Base-by-base conservation (phyloP, 768 basidiomycete species). In the Lactarius pseudohatsudake region DNA sequence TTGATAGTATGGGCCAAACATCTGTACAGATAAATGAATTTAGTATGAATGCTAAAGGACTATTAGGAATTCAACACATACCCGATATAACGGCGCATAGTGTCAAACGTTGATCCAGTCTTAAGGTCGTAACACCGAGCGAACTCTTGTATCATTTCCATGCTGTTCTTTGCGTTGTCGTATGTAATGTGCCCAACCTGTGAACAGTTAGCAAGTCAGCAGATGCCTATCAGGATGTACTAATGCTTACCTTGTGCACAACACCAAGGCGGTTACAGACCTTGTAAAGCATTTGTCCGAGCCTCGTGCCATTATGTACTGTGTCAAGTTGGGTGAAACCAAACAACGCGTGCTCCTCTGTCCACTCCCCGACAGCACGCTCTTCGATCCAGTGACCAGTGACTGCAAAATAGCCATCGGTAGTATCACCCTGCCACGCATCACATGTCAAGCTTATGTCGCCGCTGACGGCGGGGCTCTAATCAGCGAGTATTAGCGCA, bases 1-100 rank as follows among this genome's bases (percentile, higher is more conserved):
- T 63, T 26, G 32, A 63, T 57, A 10, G 34, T 10, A 43, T 63
- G 62, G 1, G 62, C 54, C 3, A 63, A 20, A 45, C 62, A 63
- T n/a, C 62, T 63, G 45, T 47, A 47, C 45, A 20, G 38, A 15
- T 40, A 40, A 40, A 47, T n/a, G 10, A 20, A 11, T 4, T 20
- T n/a, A 10, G 7, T 20, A 11, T 22, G n/a, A 47, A 11, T n/a
- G 7, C n/a, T 3, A 22, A 47, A 47, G 18, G 15, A n/a, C 20
- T 3, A 22, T 9, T 3, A 22, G 20, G 10, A 22, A 22, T 45
- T n/a, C 18, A 11, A 22, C n/a, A 11, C 20, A 47, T 22, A 47
- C 45, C 45, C 10, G 10, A 47, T 47, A 47, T 47, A 47, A 22
- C 45, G 45, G n/a, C n/a, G n/a, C 4, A 22, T 7, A 22, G 4